Evolutionary conservation across 78 protist genomes (phyloP).

Genomic region (Speleostelium caveatum): DNA sequence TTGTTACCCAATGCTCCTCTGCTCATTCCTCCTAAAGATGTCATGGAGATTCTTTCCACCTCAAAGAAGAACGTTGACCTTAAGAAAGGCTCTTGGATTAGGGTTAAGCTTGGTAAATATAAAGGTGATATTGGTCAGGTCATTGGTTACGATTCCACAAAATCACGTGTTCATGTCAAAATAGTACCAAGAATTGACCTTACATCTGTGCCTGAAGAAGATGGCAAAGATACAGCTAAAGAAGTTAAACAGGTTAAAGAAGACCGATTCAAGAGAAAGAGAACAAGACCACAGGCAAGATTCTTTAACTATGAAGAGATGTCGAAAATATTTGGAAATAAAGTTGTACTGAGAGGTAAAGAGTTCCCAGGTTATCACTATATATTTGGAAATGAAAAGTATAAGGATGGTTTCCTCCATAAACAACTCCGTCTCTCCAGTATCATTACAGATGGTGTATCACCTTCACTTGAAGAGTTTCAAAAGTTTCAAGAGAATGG

Average conservation of each 20-base stretch:
- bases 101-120: slow-evolving; percentile 65
- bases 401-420: slow-evolving; percentile 67
- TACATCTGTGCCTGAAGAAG: slow-evolving; percentile 4
- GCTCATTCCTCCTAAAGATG: slow-evolving; percentile 71
- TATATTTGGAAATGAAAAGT: slow-evolving; percentile 43
- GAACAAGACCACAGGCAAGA: slow-evolving; percentile 60
- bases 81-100: slow-evolving; percentile 59
- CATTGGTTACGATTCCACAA: slow-evolving; percentile 6
- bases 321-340: not conserved
- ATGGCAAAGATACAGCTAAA: slow-evolving; percentile 1
- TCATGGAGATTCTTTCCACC: slow-evolving; percentile 63
- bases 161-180: slow-evolving; percentile 47
- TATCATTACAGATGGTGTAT: slow-evolving; percentile 52
- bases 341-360: not conserved
- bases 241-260: not conserved
- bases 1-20: slow-evolving; percentile 17
- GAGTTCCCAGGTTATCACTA: not conserved
- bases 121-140: slow-evolving; percentile 77
- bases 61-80: slow-evolving; percentile 30
- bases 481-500: slow-evolving; percentile 41
- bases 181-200: slow-evolving; percentile 73
- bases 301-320: slow-evolving; percentile 62
- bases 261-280: not conserved
- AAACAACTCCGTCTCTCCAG: slow-evolving; percentile 27
- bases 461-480: slow-evolving; percentile 68